Conservation (phyloP, 2,329 filamentous ascomycete genomes). For the Cercospora janseana region DNA sequence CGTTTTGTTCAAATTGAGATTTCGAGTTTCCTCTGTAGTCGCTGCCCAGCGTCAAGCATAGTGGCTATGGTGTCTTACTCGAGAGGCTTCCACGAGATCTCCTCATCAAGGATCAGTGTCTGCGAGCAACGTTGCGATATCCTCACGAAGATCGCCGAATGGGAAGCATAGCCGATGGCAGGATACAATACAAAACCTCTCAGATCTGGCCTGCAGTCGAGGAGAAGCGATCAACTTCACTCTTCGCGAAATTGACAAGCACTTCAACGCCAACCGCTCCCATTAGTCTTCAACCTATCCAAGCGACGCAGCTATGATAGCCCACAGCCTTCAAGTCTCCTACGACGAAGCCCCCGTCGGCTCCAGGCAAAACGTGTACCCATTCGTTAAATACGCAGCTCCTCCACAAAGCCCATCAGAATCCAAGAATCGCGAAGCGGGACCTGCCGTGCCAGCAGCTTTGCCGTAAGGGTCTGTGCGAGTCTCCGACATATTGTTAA, state of each 20-base stretch:
- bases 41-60: not conserved
- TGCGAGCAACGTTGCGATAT: too few relatives aligned
- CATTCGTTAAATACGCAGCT: slow-evolving; percentile 16
- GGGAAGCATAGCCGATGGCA: too few relatives aligned
- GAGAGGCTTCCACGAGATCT: too few relatives aligned
- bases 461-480: slow-evolving; percentile 15
- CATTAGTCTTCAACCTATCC: too few relatives aligned
- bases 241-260: too few relatives aligned
- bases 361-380: slow-evolving; percentile 20
- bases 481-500: not conserved
- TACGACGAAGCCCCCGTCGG: slow-evolving; percentile 14
- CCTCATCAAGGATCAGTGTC: too few relatives aligned
- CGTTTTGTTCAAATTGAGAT: not conserved
- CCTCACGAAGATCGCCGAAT: too few relatives aligned
- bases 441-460: slow-evolving; percentile 17
- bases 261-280: too few relatives aligned
- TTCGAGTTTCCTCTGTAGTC: not conserved
- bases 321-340: not conserved
- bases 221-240: too few relatives aligned
- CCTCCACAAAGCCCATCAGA: slow-evolving; percentile 21
- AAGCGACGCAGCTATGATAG: not conserved
- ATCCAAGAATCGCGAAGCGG: slow-evolving; percentile 17
- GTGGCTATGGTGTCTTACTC: too few relatives aligned
- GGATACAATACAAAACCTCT: too few relatives aligned
- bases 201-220: too few relatives aligned